phyloP scores from a whole-genome alignment of 345 rosid species.

The Reutealis trisperma region DNA sequence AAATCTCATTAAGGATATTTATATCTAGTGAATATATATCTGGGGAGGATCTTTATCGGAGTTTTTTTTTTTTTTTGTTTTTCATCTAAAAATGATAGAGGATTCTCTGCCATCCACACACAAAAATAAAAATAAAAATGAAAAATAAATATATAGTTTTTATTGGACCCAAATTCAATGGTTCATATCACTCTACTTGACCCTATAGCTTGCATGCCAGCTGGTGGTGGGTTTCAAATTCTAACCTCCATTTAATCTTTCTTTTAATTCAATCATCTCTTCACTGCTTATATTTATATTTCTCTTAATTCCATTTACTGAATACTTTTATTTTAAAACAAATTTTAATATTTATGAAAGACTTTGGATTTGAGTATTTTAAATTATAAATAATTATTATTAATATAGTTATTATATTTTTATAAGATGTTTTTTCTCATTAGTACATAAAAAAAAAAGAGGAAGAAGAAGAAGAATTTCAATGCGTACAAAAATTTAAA shows the following conservation, averaged over 20 bases:
- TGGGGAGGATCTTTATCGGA: conserved; percentile 7
- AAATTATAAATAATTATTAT: too few species aligned
- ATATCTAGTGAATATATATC: background rate
- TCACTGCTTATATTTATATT: too few species aligned
- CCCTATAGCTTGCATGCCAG: background rate
- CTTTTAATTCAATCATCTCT: too few species aligned
- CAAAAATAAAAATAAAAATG: background rate
- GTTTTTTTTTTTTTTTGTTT: background rate
- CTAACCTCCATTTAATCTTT: conserved; percentile 24
- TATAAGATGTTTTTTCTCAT: too few species aligned
- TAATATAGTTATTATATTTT: too few species aligned
- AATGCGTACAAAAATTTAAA: too few species aligned
- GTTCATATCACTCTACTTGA: conserved; percentile 11
- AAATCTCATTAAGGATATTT: conserved; percentile 1
- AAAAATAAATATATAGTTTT: background rate
- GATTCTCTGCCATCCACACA: conserved; percentile 32
- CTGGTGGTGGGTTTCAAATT: conserved; percentile 27
- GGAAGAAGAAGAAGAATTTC: too few species aligned
- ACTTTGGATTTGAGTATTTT: too few species aligned
- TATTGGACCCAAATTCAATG: conserved; percentile 29
- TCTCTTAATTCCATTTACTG: too few species aligned
- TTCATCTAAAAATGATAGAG: conserved; percentile 6
- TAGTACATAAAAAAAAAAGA: too few species aligned
- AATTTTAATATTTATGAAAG: too few species aligned
- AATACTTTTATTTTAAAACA: too few species aligned